Evolutionary conservation across 257 asterid species (phyloP).

Genomic region (Salvia hispanica): DNA sequence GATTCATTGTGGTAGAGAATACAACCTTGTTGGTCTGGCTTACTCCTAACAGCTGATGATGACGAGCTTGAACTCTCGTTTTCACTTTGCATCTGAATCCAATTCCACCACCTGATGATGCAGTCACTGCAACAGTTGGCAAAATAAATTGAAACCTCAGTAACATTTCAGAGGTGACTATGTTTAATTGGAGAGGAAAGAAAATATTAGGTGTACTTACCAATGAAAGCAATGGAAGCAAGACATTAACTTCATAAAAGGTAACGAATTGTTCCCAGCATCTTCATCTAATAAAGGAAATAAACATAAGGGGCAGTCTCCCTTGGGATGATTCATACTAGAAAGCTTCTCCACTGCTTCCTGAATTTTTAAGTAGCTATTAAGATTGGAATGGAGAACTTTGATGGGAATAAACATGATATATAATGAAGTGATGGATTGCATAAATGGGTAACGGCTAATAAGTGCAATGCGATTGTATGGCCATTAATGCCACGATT

Average conservation of each 20-base stretch:
- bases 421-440: conserved; percentile 7
- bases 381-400: conserved; percentile 21
- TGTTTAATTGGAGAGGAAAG: neutral
- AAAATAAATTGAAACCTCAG: conserved; percentile 7
- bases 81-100: conserved; percentile 53
- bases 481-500: too few species aligned
- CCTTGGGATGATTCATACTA: conserved; percentile 92
- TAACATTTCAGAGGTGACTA: neutral
- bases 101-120: conserved; percentile 87
- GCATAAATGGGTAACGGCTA: conserved; percentile 7
- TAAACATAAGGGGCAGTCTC: conserved; percentile 85
- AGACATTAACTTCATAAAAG: conserved; percentile 97
- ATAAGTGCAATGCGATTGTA: neutral
- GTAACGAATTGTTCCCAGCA: conserved; percentile 43
- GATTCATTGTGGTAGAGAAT: conserved; percentile 14
- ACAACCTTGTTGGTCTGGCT: conserved; percentile 54
- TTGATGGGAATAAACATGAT: conserved; percentile 1
- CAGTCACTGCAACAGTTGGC: conserved; percentile 62
- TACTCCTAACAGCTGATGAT: conserved; percentile 40
- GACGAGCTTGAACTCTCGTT: conserved; percentile 43
- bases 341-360: conserved; percentile 95
- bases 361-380: conserved; percentile 45
- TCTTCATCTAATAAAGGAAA: conserved; percentile 76
- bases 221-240: conserved; percentile 98
- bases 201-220: conserved; percentile 44